phyloP scores from a whole-genome alignment of 2,329 filamentous ascomycete genomes.

The Rhynchosporium agropyri region DNA sequence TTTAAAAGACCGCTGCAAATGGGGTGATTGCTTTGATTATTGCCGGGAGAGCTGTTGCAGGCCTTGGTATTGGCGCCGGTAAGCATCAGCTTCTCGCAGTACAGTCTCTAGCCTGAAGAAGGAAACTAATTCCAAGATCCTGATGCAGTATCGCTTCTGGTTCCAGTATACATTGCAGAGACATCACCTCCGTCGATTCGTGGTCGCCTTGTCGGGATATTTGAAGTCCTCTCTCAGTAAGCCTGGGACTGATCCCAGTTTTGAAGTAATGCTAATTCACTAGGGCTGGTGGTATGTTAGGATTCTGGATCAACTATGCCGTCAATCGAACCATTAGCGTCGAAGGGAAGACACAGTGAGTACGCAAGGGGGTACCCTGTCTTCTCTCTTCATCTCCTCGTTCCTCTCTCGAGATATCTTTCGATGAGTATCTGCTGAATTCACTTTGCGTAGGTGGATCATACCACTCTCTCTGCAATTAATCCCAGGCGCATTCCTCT shows the following conservation, averaged over 20 bases:
- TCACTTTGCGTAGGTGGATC: conserved; percentile 34
- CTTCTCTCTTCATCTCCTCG: too few species aligned
- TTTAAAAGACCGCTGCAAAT: conserved; percentile 28
- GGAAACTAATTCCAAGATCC: too few species aligned
- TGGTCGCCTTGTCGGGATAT: conserved; percentile 47
- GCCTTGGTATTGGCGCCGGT: conserved; percentile 56
- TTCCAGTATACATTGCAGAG: conserved; percentile 48
- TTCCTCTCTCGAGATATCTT: too few species aligned
- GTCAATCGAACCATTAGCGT: conserved; percentile 44
- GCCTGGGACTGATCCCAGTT: conserved; percentile 36
- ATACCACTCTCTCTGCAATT: conserved; percentile 49
- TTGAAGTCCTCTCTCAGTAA: conserved; percentile 48
- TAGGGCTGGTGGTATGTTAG: conserved; percentile 43
- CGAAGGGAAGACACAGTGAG: conserved; percentile 38
- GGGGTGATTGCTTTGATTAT: conserved; percentile 43
- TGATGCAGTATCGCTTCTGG: conserved; percentile 48
- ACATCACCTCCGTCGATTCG: conserved; percentile 47
- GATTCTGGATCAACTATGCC: conserved; percentile 49
- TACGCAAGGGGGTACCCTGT: too few species aligned
- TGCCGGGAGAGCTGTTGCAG: conserved; percentile 62
- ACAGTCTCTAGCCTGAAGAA: too few species aligned
- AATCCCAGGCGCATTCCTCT: conserved; percentile 42
- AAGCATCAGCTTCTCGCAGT: too few species aligned
- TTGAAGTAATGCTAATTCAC: conserved; percentile 46
- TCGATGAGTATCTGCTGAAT: too few species aligned